These are phyloP conservation scores for Mucor velutinosus DNA, from an alignment of 371 early-diverging fungal species.

Conservation along the genomic window DNA sequence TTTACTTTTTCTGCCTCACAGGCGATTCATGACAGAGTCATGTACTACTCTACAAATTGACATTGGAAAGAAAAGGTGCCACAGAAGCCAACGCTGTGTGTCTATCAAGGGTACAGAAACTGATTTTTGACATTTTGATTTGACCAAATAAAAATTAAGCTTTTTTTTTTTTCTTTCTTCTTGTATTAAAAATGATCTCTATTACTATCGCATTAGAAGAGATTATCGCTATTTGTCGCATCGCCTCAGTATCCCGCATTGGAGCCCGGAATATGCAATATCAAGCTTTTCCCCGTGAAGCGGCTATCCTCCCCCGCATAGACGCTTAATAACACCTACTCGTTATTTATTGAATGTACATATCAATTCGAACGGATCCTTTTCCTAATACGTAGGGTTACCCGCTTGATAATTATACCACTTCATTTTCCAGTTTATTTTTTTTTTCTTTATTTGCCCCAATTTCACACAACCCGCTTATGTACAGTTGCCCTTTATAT, in stretches of 20 bases:
- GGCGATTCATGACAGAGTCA: no score
- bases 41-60: no score
- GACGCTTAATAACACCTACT: not conserved
- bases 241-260: not conserved
- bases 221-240: not conserved
- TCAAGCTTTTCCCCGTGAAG: not conserved
- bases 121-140: not conserved
- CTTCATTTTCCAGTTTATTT: not conserved
- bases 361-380: not conserved
- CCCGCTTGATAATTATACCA: slow-evolving; percentile 4
- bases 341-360: not conserved
- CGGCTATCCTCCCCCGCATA: not conserved
- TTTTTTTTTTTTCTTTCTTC: not conserved
- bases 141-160: not conserved
- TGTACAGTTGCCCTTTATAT: not conserved
- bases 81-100: not conserved
- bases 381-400: not conserved
- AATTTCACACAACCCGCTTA: slow-evolving; percentile 1
- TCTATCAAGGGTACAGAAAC: no score
- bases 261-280: not conserved
- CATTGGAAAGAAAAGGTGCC: not conserved
- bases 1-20: no score
- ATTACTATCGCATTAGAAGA: not conserved
- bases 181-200: not conserved
- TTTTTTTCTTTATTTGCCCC: not conserved